These are phyloP conservation scores for Sugiyamaella xylanicola DNA, from an alignment of 1,139 yeast genomes.

Conservation along the genomic window DNA sequence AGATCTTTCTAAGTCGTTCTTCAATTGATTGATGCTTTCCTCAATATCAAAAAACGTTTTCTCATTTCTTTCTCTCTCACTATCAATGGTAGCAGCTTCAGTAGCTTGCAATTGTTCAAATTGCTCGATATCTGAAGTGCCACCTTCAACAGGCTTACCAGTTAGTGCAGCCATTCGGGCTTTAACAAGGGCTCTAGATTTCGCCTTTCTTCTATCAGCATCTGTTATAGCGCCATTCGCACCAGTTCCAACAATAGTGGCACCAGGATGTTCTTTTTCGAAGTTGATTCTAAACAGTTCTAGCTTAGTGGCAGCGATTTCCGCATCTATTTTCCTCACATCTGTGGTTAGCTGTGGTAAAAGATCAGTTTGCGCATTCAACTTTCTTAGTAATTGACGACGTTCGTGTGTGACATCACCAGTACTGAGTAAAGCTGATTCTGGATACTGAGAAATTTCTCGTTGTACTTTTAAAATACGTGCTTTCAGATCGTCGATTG, in stretches of 20 bases:
- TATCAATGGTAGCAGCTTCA: slow-evolving; percentile 46
- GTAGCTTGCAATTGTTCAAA: slow-evolving; percentile 60
- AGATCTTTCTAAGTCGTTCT: slow-evolving; percentile 56
- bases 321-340: slow-evolving; percentile 63
- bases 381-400: slow-evolving; percentile 52
- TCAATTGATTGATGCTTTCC: slow-evolving; percentile 69
- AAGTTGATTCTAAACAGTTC: slow-evolving; percentile 60
- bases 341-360: slow-evolving; percentile 69
- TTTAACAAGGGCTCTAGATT: slow-evolving; percentile 71
- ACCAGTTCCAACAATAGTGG: slow-evolving; percentile 75
- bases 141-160: slow-evolving; percentile 61
- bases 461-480: slow-evolving; percentile 60
- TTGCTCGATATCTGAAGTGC: slow-evolving; percentile 51
- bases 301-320: slow-evolving; percentile 67
- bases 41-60: slow-evolving; percentile 72
- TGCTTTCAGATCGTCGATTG: slow-evolving; percentile 64
- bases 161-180: slow-evolving; percentile 92
- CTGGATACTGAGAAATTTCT: slow-evolving; percentile 46
- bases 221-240: slow-evolving; percentile 84
- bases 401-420: slow-evolving; percentile 42
- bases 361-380: slow-evolving; percentile 61
- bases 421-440: slow-evolving; percentile 35
- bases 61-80: slow-evolving; percentile 56
- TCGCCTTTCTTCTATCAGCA: slow-evolving; percentile 74
- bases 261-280: slow-evolving; percentile 66